These are phyloP conservation scores for Hypomyces perniciosus DNA, from an alignment of 2,329 filamentous ascomycete species.

Conservation along the genomic window DNA sequence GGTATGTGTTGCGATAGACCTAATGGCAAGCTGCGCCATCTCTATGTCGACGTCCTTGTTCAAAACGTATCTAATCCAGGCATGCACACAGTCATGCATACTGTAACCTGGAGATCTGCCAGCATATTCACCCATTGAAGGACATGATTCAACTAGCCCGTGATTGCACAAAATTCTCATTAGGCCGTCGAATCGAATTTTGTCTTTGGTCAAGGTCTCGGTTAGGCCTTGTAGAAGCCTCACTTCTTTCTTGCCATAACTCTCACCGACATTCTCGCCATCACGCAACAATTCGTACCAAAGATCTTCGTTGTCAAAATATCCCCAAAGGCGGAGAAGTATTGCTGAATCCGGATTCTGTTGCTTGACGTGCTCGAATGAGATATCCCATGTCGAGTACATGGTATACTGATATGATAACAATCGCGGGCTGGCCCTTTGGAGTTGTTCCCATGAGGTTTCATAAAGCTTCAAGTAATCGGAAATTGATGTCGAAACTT, in stretches of 20 bases:
- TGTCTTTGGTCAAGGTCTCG: neutral
- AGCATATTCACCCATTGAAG: neutral
- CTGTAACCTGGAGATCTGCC: neutral
- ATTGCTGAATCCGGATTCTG: neutral
- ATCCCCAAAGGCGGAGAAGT: neutral
- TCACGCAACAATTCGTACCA: neutral
- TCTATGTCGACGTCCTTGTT: neutral
- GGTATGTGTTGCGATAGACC: neutral
- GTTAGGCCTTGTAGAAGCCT: no score
- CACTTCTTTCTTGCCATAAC: no score
- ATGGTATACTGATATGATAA: neutral
- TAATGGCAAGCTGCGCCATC: neutral
- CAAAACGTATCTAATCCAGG: neutral
- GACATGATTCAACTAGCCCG: neutral
- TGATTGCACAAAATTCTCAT: neutral
- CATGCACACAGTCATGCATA: neutral
- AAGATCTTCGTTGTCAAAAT: neutral
- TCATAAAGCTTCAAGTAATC: neutral
- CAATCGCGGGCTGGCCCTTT: neutral
- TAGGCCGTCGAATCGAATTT: neutral
- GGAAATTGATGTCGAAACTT: neutral
- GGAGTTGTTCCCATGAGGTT: neutral
- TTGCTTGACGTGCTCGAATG: neutral
- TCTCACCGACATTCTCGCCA: neutral
- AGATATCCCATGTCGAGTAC: neutral